Evolutionary conservation across 345 rosid species (phyloP).

Genomic region (Clausena lansium): DNA sequence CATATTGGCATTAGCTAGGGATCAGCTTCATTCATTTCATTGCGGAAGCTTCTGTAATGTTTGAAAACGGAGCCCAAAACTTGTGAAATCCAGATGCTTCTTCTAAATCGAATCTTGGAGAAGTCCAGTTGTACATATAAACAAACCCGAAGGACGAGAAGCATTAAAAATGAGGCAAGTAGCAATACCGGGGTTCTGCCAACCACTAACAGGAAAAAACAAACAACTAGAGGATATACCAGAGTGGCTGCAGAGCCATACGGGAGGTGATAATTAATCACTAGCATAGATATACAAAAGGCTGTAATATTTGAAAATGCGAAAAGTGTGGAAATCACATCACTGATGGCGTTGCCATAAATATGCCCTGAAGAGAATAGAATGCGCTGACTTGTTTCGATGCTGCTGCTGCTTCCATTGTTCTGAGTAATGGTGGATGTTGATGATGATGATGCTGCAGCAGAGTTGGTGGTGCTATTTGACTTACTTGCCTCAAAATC

Average conservation of each 20-base stretch:
- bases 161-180: not conserved
- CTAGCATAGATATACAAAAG: not conserved
- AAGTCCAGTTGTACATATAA: too few relatives aligned
- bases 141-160: not conserved
- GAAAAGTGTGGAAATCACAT: not conserved
- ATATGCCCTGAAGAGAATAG: too few relatives aligned
- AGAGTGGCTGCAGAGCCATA: not conserved
- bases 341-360: not conserved
- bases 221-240: not conserved
- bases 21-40: not conserved
- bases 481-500: not conserved
- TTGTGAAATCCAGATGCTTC: too few relatives aligned
- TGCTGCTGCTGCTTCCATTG: too few relatives aligned
- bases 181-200: not conserved
- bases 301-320: not conserved
- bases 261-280: not conserved
- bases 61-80: not conserved
- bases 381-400: too few relatives aligned
- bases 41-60: not conserved
- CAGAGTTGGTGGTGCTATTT: not conserved
- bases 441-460: too few relatives aligned
- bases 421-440: accelerated
- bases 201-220: not conserved
- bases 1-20: too few relatives aligned
- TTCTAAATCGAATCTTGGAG: too few relatives aligned